Conservation (phyloP, 192 early-diverging fungal genomes). For the Backusella psychrophila region DNA sequence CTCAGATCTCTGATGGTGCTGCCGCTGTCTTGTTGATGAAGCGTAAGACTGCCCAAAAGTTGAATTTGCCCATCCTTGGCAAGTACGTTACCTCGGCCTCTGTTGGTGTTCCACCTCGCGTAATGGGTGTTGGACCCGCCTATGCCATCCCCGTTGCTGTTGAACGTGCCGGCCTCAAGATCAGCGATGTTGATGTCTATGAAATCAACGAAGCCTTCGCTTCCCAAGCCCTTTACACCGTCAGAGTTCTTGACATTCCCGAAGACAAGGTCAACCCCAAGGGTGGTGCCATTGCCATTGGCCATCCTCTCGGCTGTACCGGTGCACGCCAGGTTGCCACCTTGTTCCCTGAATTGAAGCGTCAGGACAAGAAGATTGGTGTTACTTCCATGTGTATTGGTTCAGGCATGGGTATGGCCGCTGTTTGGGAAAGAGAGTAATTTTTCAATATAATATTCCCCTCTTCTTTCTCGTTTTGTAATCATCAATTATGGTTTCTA, state of each 20-base stretch:
- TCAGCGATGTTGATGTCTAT: conserved; percentile 82
- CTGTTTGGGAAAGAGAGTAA: conserved; percentile 75
- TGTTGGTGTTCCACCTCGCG: conserved; percentile 84
- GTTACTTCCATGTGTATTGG: conserved; percentile 93
- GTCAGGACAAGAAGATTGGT: conserved; percentile 79
- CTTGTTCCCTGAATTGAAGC: conserved; percentile 86
- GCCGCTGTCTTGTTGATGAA: conserved; percentile 96
- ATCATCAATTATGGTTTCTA: background rate
- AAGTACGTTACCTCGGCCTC: conserved; percentile 82
- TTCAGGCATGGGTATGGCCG: conserved; percentile 93
- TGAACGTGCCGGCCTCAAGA: conserved; percentile 71
- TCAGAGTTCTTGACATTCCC: conserved; percentile 82
- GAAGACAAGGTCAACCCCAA: conserved; percentile 94
- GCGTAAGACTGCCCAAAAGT: conserved; percentile 83
- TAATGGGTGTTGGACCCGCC: conserved; percentile 98
- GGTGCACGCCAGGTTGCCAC: conserved; percentile 97
- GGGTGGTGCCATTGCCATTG: conserved; percentile 98
- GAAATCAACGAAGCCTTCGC: conserved; percentile 99
- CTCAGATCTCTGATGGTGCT: conserved; percentile 98
- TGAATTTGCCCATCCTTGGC: conserved; percentile 81
- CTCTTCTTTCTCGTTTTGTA: background rate
- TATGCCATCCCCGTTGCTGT: conserved; percentile 89
- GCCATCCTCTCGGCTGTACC: conserved; percentile 86
- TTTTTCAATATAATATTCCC: conserved; percentile 1
- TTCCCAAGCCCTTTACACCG: conserved; percentile 92